A percentile compares a stretch with the other conserved stretches of the same genome.
phyloP scores from a whole-genome alignment of 129 eudicot species.

The Escallonia herrerae region DNA sequence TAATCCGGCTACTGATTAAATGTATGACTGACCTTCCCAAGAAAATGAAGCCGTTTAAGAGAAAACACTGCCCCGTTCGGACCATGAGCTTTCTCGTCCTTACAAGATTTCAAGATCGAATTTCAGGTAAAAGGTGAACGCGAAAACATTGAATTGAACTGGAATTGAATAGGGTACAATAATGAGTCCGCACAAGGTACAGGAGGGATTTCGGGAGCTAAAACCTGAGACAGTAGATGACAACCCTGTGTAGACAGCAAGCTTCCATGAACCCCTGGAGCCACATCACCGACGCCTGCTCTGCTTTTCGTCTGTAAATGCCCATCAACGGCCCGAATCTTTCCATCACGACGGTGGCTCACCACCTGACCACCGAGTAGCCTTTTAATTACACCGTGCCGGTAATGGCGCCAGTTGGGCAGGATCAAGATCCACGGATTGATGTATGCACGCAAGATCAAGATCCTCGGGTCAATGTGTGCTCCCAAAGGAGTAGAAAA shows the following conservation, averaged over 20 bases:
- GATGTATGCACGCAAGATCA: too few species aligned
- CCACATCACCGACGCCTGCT: constrained; percentile 63
- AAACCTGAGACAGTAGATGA: constrained; percentile 74
- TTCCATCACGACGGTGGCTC: constrained; percentile 25
- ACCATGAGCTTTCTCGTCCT: constrained; percentile 79
- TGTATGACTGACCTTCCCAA: constrained; percentile 62
- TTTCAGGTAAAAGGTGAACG: constrained; percentile 9
- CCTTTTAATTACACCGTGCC: too few species aligned
- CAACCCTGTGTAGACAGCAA: constrained; percentile 80
- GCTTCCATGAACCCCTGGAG: constrained; percentile 79
- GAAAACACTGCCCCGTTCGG: constrained; percentile 89
- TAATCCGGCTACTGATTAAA: too few species aligned
- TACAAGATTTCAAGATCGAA: too few species aligned
- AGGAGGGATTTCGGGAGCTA: background rate
- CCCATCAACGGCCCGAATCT: constrained; percentile 20
- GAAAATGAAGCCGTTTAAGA: constrained; percentile 80
- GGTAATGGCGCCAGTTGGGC: too few species aligned
- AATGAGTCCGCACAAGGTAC: background rate
- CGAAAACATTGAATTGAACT: background rate
- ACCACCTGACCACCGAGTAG: too few species aligned
- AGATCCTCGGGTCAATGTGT: too few species aligned
- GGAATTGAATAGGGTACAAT: background rate
- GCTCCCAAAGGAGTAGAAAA: too few species aligned
- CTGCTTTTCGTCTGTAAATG: constrained; percentile 27
- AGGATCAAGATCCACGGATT: too few species aligned